A percentile compares a stretch with the other conserved stretches of the same genome.
Conservation (phyloP, 169 alveolate species). For the Plasmodium falciparum region DNA sequence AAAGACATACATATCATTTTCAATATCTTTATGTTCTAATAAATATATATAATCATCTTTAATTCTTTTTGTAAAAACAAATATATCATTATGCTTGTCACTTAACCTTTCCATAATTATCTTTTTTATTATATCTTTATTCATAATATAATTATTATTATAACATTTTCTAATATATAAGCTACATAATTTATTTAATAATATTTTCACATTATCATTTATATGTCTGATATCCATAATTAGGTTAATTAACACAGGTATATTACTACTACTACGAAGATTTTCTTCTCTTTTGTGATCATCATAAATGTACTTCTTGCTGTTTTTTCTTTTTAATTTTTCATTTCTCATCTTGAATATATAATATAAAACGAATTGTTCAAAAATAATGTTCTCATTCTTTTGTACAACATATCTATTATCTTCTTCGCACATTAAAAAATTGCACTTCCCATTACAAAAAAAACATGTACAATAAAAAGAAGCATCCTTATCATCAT, state of each 20-base stretch:
- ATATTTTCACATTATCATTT: neutral
- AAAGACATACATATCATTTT: constrained; percentile 17
- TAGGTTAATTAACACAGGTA: constrained; percentile 13
- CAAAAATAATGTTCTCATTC: neutral
- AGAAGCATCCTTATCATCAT: too few species aligned
- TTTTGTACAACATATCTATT: neutral
- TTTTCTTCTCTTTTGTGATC: too few species aligned
- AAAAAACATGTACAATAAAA: neutral
- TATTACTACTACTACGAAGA: too few species aligned
- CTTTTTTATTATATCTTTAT: constrained; percentile 24
- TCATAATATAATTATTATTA: neutral
- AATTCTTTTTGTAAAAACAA: constrained; percentile 10
- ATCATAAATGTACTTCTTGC: too few species aligned
- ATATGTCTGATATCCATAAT: constrained; percentile 16
- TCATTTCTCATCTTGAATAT: too few species aligned
- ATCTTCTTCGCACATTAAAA: neutral
- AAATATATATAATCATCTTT: constrained; percentile 30
- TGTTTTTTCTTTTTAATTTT: too few species aligned
- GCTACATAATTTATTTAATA: constrained; percentile 27
- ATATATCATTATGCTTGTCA: neutral
- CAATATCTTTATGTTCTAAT: constrained; percentile 13
- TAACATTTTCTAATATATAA: constrained; percentile 14
- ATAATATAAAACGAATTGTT: too few species aligned
- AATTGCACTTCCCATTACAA: neutral
- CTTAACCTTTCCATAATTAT: constrained; percentile 3